Conservation (phyloP, 257 asterid species). For the Voacanga thouarsii region DNA sequence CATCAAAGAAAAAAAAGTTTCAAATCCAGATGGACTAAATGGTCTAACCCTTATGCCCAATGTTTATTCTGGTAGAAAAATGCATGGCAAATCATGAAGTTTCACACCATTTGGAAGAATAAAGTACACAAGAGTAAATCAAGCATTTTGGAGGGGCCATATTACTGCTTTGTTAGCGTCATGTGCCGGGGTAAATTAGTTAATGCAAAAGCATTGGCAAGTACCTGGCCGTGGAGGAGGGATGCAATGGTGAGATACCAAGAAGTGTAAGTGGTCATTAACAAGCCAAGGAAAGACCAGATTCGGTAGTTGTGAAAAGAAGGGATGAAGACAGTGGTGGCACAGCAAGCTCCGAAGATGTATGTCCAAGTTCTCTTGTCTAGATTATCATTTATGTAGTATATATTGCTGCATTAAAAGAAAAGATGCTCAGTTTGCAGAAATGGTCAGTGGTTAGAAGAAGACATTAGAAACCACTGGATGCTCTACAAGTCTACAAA, state of each 20-base stretch:
- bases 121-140: no score
- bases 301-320: slow-evolving; percentile 87
- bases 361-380: slow-evolving; percentile 98
- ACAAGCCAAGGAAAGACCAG: slow-evolving; percentile 85
- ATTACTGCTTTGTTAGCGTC: not conserved
- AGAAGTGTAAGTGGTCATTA: slow-evolving; percentile 96
- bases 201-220: not conserved
- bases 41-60: no score
- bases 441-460: not conserved
- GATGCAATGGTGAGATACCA: slow-evolving; percentile 95
- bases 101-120: no score
- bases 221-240: slow-evolving; percentile 87
- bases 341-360: slow-evolving; percentile 94
- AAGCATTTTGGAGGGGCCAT: no score
- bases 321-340: slow-evolving; percentile 89
- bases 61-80: no score
- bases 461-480: not conserved
- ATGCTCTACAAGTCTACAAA: not conserved
- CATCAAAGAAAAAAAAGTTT: no score
- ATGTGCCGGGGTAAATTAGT: not conserved
- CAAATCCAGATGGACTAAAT: no score
- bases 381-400: slow-evolving; percentile 89
- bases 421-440: slow-evolving; percentile 7
- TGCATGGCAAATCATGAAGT: no score
- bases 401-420: slow-evolving; percentile 69